Evolutionary conservation across 2,329 filamentous ascomycete genomes (phyloP).

Genomic region (Fusarium mangiferae): DNA sequence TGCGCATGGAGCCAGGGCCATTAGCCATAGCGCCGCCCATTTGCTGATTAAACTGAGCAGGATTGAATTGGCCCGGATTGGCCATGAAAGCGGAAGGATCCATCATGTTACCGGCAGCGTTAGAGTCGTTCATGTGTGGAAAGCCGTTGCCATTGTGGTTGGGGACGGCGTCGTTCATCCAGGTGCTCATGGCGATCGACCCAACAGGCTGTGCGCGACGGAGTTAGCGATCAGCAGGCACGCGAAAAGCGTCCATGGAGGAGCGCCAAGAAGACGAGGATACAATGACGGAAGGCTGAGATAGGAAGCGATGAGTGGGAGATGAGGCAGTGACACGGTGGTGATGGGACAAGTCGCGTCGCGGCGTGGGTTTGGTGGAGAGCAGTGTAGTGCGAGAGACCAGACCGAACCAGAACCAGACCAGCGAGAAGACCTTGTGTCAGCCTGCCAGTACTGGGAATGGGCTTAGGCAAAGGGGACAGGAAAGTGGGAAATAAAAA

Average conservation of each 20-base stretch:
- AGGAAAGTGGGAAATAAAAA: constrained; percentile 38
- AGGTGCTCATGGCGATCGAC: constrained; percentile 73
- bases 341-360: constrained; percentile 57
- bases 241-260: constrained; percentile 54
- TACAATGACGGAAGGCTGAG: constrained; percentile 48
- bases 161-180: constrained; percentile 76
- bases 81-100: constrained; percentile 73
- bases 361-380: constrained; percentile 55
- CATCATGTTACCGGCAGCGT: constrained; percentile 68
- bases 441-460: constrained; percentile 33
- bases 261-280: constrained; percentile 46
- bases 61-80: constrained; percentile 69
- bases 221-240: constrained; percentile 58
- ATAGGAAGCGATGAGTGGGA: constrained; percentile 47
- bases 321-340: constrained; percentile 62
- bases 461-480: constrained; percentile 25
- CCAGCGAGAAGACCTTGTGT: constrained; percentile 40
- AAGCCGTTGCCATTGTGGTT: constrained; percentile 78
- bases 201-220: constrained; percentile 56
- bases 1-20: constrained; percentile 82
- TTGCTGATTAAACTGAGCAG: constrained; percentile 66
- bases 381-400: constrained; percentile 51
- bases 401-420: constrained; percentile 29
- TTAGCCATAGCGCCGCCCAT: constrained; percentile 76
- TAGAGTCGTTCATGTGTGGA: constrained; percentile 71